A percentile compares a stretch with the other conserved stretches of the same genome.
Evolutionary conservation across 2,329 filamentous ascomycete genomes (phyloP).

Genomic region (Calonectria ilicicola): DNA sequence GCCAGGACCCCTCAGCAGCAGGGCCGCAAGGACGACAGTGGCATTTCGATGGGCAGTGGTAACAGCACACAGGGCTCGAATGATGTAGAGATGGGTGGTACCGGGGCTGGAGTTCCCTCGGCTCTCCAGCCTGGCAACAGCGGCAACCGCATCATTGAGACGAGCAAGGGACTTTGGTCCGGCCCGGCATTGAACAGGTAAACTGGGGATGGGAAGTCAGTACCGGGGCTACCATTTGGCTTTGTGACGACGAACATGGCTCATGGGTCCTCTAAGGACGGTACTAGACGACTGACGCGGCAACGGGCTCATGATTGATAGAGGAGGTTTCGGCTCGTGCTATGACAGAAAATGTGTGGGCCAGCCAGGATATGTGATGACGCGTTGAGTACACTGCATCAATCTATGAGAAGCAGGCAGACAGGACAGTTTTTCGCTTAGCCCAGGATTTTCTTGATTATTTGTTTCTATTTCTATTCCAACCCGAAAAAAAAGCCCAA

Average conservation of each 20-base stretch:
- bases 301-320: not conserved
- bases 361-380: constrained; percentile 9
- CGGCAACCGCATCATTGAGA: constrained; percentile 71
- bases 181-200: constrained; percentile 45
- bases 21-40: constrained; percentile 58
- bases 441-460: not conserved
- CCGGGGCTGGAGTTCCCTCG: constrained; percentile 56
- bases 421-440: constrained; percentile 4
- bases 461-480: constrained; percentile 6
- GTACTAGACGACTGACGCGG: constrained; percentile 4
- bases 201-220: not conserved
- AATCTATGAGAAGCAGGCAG: constrained; percentile 14
- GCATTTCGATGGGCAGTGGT: constrained; percentile 61
- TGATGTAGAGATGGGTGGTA: constrained; percentile 61
- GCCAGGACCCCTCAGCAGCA: constrained; percentile 26
- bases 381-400: not conserved
- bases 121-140: constrained; percentile 66
- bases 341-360: not conserved
- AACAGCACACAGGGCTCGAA: constrained; percentile 57
- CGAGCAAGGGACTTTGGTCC: constrained; percentile 73
- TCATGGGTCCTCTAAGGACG: not conserved
- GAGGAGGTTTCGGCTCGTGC: constrained; percentile 9
- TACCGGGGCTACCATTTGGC: not conserved
- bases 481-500: constrained; percentile 7
- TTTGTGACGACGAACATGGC: not conserved